phyloP scores from a whole-genome alignment of 768 basidiomycete genomes.

The Sarcodon sp. region DNA sequence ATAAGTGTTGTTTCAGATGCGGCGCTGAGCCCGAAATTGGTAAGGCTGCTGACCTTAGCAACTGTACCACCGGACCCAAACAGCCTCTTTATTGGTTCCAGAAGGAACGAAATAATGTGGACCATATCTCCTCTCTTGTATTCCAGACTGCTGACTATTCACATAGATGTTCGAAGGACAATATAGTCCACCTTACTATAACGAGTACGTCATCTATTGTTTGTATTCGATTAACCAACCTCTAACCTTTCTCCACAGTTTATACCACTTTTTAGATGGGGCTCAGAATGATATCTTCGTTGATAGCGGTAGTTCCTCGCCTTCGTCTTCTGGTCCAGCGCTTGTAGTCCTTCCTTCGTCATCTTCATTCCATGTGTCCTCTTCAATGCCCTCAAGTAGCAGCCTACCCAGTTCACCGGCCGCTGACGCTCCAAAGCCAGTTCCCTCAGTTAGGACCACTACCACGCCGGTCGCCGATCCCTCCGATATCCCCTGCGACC shows the following conservation, averaged over 20 bases:
- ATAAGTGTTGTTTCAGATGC: constrained; percentile 11
- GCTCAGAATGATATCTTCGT: constrained; percentile 30
- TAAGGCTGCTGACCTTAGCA: constrained; percentile 10
- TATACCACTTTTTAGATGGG: constrained; percentile 29
- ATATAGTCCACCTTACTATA: constrained; percentile 21
- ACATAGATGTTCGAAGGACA: constrained; percentile 19
- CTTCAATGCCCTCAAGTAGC: too few species aligned
- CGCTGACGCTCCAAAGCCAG: not conserved
- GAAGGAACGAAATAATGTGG: constrained; percentile 24
- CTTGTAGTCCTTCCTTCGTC: not conserved
- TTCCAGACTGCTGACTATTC: not conserved
- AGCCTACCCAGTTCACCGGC: too few species aligned
- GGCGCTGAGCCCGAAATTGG: constrained; percentile 16
- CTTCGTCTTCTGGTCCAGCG: too few species aligned
- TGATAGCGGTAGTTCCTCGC: constrained; percentile 2
- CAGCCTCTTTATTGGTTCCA: constrained; percentile 28
- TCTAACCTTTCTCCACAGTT: not conserved
- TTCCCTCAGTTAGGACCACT: not conserved
- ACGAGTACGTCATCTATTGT: constrained; percentile 1
- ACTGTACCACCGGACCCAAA: constrained; percentile 27
- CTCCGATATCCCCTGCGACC: not conserved
- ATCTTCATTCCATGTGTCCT: not conserved
- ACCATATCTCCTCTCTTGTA: constrained; percentile 3
- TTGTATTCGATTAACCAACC: not conserved
- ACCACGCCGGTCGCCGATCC: not conserved